phyloP scores from a whole-genome alignment of 805 yeast species.

The Metschnikowia borealis region DNA sequence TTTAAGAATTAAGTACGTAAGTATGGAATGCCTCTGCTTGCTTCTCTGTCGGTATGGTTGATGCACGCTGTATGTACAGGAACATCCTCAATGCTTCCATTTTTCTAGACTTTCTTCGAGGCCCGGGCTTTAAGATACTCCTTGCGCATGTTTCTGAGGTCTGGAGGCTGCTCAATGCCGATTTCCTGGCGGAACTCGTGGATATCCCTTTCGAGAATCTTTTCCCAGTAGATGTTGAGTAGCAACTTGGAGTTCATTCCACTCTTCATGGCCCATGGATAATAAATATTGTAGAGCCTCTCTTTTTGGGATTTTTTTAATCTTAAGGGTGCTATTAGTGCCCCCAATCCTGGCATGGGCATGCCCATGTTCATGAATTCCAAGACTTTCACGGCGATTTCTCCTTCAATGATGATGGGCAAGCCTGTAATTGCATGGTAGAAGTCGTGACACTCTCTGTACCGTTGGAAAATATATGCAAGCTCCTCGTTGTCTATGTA shows the following conservation, averaged over 20 bases:
- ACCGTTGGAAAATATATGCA: constrained; percentile 90
- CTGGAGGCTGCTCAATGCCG: constrained; percentile 71
- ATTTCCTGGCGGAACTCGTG: constrained; percentile 66
- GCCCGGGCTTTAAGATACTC: constrained; percentile 13
- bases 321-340: constrained; percentile 81
- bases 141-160: constrained; percentile 63
- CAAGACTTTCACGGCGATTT: constrained; percentile 85
- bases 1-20: background rate
- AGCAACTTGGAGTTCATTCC: constrained; percentile 73
- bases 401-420: constrained; percentile 95
- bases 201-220: constrained; percentile 66
- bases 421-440: constrained; percentile 88
- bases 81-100: background rate
- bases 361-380: constrained; percentile 90
- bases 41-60: constrained; percentile 1
- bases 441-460: constrained; percentile 95
- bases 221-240: constrained; percentile 91
- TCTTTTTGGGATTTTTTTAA: constrained; percentile 59
- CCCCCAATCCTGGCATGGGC: constrained; percentile 94
- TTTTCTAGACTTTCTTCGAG: background rate
- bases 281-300: constrained; percentile 62
- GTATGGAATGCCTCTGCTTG: constrained; percentile 1
- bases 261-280: constrained; percentile 82
- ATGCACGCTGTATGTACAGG: background rate
- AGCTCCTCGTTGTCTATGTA: constrained; percentile 86